A percentile compares a stretch with the other conserved stretches of the same genome.
phyloP scores from a whole-genome alignment of 345 rosid genomes.

The Melaleuca alternifolia region DNA sequence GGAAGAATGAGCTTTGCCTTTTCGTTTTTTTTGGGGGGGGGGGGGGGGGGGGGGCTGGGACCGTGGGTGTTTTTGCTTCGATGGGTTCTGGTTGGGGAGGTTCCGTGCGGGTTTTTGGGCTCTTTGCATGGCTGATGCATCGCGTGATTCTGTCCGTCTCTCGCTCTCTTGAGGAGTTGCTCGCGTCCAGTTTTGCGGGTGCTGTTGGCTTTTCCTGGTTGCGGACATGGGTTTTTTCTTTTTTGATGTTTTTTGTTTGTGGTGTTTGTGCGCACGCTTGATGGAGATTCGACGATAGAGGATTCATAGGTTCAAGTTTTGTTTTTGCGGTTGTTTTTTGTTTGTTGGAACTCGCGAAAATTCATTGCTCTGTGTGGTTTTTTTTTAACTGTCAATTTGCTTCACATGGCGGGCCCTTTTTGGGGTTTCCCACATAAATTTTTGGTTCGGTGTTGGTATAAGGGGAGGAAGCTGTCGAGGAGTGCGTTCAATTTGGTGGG shows the following conservation, averaged over 20 bases:
- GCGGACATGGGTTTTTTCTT: not conserved
- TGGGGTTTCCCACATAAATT: not conserved
- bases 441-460: not conserved
- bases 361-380: not conserved
- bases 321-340: not conserved
- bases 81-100: not conserved
- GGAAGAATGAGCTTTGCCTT: too few species aligned
- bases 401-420: not conserved
- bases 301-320: not conserved
- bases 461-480: not conserved
- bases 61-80: not conserved
- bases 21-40: too few species aligned
- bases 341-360: not conserved
- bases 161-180: not conserved
- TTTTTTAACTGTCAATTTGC: not conserved
- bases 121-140: not conserved
- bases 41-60: not conserved
- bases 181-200: not conserved
- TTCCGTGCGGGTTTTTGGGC: not conserved
- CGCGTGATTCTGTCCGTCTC: not conserved
- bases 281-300: not conserved
- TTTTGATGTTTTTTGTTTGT: not conserved
- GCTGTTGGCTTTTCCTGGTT: not conserved
- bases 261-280: not conserved
- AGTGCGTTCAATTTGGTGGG: not conserved